These are phyloP conservation scores for Lactarius pseudohatsudake DNA, from an alignment of 768 basidiomycete species.

Conservation along the genomic window DNA sequence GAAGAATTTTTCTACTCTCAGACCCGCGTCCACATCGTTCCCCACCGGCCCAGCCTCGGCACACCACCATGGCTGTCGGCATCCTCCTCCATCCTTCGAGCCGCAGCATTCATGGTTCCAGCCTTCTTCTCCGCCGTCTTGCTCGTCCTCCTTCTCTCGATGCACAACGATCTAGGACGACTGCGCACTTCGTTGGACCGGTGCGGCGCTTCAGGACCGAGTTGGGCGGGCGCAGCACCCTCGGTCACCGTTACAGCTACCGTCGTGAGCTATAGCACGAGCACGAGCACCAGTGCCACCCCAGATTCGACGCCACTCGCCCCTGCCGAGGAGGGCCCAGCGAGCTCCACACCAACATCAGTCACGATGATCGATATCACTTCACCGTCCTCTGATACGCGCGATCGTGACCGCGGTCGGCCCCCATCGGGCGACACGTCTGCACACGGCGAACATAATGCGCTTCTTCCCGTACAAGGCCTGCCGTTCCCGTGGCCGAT, in stretches of 20 bases:
- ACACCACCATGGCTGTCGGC: slow-evolving; percentile 5
- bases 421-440: slow-evolving; percentile 33
- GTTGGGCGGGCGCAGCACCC: slow-evolving; percentile 11
- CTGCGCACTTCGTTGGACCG: slow-evolving; percentile 35
- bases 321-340: neutral
- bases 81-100: slow-evolving; percentile 10
- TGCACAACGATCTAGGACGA: slow-evolving; percentile 35
- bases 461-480: slow-evolving; percentile 33
- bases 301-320: neutral
- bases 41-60: slow-evolving; percentile 5
- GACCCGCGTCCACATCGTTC: slow-evolving; percentile 36
- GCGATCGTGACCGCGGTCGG: slow-evolving; percentile 29
- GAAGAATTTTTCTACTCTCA: slow-evolving; percentile 58
- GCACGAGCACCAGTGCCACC: neutral
- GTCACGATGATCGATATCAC: slow-evolving; percentile 29
- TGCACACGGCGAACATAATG: slow-evolving; percentile 24
- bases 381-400: slow-evolving; percentile 19
- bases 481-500: slow-evolving; percentile 35
- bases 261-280: slow-evolving; percentile 25
- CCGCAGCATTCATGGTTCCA: slow-evolving; percentile 31
- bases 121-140: slow-evolving; percentile 35
- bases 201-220: slow-evolving; percentile 29
- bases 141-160: slow-evolving; percentile 32
- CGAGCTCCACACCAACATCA: neutral
- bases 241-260: slow-evolving; percentile 45